Evolutionary conservation across 1,284 basidiomycete species (phyloP), one percentile per base, ranked within the genome.

Genomic region (Boletus smithii): DNA sequence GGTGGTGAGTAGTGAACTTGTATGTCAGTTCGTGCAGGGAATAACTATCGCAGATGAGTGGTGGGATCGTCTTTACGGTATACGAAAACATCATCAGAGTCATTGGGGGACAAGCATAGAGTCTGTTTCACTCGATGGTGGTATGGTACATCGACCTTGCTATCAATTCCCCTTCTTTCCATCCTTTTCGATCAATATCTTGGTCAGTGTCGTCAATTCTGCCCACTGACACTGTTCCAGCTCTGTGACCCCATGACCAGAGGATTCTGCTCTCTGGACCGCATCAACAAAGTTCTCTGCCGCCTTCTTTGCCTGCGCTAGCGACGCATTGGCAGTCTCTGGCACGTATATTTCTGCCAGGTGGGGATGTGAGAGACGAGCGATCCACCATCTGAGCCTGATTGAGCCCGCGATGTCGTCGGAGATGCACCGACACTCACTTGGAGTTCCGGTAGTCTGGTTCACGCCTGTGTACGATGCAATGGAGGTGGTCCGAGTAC

Each of bases 61-160:
- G 95, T 14, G 95, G 95, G 2, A 95, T 99, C 60, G 88, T 94
- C 33, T 98, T 98, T 65, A 95, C 93, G 0, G 80, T 95, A 1
- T 95, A 95, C 66, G 93, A 97, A 65, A 83, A 88, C 48, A 70
- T 89, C 16, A 88, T 91, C 51, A 71, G 60, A 37, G 30, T 74
- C 5, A 66, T 79, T 16, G 72, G 71, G 13, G 66, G 60, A 30
- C 23, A 29, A 8, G 39, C 48, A 45, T 48, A 47, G 42, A 37
- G 18, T 42, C 13, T 22, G 9, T 43, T 43, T 39, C 37, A 34
- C 13, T 33, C 9, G 34, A 26, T 5, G 11, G 22, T 34, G 33
- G 27, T 37, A 42, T 27, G 17, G 3, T 41, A 46, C 23, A 36
- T 38, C 17, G 10, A 29, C 32, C 30, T n/a, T 43, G 24, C 27